Evolutionary conservation across 2,329 filamentous ascomycete genomes (phyloP), one percentile per base, ranked within the genome.

Genomic region (Cladophialophora yegresii): DNA sequence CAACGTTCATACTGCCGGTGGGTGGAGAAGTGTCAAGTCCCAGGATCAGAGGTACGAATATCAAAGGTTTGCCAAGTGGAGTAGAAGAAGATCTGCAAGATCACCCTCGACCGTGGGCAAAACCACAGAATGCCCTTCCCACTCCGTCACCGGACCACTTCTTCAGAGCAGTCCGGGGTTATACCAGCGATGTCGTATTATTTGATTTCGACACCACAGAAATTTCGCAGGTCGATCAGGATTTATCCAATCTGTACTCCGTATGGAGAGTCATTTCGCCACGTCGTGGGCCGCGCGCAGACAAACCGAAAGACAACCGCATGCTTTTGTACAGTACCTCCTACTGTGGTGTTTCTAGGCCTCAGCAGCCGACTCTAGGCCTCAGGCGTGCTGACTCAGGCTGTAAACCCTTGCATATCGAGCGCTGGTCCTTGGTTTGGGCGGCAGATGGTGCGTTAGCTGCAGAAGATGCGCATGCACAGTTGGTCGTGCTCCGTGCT

Each of bases 311-410:
- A 43, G 36, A 20, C 47, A 51, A 26, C 22, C 7, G 16, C 36
- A 43, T 20, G 36, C 13, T 8, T 13, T n/a, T n/a, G n/a, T n/a
- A n/a, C n/a, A n/a, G n/a, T n/a, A n/a, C n/a, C n/a, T n/a, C 16
- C 13, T 12, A 16, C 20, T 1, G 47, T 51, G 20, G 22, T 51
- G 47, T 57, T 50, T 58, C 56, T 58, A 33, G 43, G 56, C 43
- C 56, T 58, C 54, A 57, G 43, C 20, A 54, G 51, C 36, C 54
- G n/a, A 51, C 28, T 58, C 40, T 53, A 49, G 58, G 59, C 51
- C 53, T 49, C 4, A 26, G 43, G 36, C 16, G 13, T 55, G 59
- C 59, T 63, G 61, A 63, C 55, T 63, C 61, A 63, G 55, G 53
- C 55, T 36, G 33, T 30, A 20, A 63, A 63, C 32, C 36, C 61